Evolutionary conservation across 2,329 filamentous ascomycete species (phyloP).

Genomic region (Fusarium vanettenii): DNA sequence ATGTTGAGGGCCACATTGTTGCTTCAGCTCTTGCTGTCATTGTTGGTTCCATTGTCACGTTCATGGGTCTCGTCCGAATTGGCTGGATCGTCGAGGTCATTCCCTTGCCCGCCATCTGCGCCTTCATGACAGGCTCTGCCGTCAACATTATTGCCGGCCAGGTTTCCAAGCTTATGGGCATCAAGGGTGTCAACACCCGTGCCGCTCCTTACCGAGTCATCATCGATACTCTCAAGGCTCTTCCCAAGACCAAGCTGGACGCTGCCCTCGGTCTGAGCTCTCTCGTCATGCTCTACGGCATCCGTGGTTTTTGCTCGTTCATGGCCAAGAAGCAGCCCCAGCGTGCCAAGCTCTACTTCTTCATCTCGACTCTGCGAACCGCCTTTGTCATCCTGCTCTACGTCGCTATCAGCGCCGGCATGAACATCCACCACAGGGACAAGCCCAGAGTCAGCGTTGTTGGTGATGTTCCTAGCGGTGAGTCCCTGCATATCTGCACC

Average conservation of each 20-base stretch:
- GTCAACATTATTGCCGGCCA: slow-evolving; percentile 64
- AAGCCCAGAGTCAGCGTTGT: slow-evolving; percentile 73
- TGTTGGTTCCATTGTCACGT: slow-evolving; percentile 60
- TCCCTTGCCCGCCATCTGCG: slow-evolving; percentile 62
- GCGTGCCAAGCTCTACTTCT: slow-evolving; percentile 79
- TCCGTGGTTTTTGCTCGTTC: slow-evolving; percentile 71
- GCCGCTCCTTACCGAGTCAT: slow-evolving; percentile 61
- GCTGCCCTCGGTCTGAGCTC: slow-evolving; percentile 80
- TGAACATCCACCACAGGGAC: slow-evolving; percentile 69
- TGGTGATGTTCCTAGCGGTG: slow-evolving; percentile 75
- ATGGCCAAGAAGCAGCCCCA: slow-evolving; percentile 75
- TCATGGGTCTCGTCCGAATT: slow-evolving; percentile 61
- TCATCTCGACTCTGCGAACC: slow-evolving; percentile 80
- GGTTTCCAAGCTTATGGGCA: slow-evolving; percentile 62
- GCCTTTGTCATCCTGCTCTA: slow-evolving; percentile 86
- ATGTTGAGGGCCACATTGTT: slow-evolving; percentile 55
- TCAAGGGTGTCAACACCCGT: slow-evolving; percentile 62
- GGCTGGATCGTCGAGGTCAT: slow-evolving; percentile 68
- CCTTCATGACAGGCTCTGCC: slow-evolving; percentile 66
- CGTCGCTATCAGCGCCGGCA: slow-evolving; percentile 79
- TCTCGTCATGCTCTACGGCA: slow-evolving; percentile 74
- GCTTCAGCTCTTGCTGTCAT: slow-evolving; percentile 62
- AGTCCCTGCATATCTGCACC: slow-evolving; percentile 29
- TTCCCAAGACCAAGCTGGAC: slow-evolving; percentile 68
- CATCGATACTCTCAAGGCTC: slow-evolving; percentile 61